Percentiles rank a stretch among this genome's conserved stretches.
phyloP scores from a whole-genome alignment of 805 yeast species.

The Torulaspora indica region DNA sequence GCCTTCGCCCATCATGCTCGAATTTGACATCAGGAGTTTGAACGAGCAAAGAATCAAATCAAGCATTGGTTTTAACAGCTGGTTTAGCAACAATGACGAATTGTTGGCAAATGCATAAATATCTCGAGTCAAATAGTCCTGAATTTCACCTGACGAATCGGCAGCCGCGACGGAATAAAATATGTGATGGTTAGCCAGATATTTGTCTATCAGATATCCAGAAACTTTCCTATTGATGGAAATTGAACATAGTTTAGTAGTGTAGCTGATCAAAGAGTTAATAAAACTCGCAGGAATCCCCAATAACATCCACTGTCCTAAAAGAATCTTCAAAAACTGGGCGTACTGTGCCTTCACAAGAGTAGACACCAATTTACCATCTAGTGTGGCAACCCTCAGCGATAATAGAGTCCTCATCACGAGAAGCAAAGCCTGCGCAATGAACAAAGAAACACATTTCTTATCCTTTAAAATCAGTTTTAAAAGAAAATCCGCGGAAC shows the following conservation, averaged over 20 bases:
- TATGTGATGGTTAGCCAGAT: conserved; percentile 53
- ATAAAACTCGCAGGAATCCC: conserved; percentile 84
- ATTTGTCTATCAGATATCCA: conserved; percentile 56
- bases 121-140: conserved; percentile 58
- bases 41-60: conserved; percentile 78
- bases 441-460: conserved; percentile 35
- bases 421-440: conserved; percentile 54
- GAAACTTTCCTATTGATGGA: conserved; percentile 63
- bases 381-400: conserved; percentile 77
- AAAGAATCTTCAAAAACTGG: conserved; percentile 56
- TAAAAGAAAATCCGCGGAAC: conserved; percentile 23
- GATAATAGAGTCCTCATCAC: conserved; percentile 68
- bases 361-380: conserved; percentile 79
- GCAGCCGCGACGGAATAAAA: conserved; percentile 29
- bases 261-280: conserved; percentile 62
- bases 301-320: conserved; percentile 69
- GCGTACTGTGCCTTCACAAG: conserved; percentile 66
- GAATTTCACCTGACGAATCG: conserved; percentile 21
- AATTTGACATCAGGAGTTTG: conserved; percentile 53
- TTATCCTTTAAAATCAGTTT: conserved; percentile 27
- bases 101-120: conserved; percentile 68
- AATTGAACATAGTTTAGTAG: conserved; percentile 53
- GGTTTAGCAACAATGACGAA: conserved; percentile 71
- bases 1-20: conserved; percentile 57
- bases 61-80: conserved; percentile 74